Evolutionary conservation across 179 eudicot genomes (phyloP), one percentile per base, ranked within the genome.

Genomic region (Silene noctiflora): DNA sequence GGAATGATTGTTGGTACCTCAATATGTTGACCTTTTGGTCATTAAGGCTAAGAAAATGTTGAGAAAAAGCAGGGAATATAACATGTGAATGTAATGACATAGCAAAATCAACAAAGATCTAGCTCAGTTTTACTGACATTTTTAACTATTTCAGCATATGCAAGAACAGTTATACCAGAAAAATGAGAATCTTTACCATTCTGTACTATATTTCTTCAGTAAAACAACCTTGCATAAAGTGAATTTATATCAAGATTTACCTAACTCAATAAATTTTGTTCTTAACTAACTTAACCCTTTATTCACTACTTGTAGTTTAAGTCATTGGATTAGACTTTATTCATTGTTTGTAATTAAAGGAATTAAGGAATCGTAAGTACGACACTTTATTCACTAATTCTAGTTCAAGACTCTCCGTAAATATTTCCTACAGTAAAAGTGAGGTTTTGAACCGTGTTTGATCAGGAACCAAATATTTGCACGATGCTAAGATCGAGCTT

Each of bases 61-160:
- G 48, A 60, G 35, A 44, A 73, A 81, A 35, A 35, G 78, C 78
- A 68, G 74, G 22, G 42, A 59, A 46, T 16, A 46, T 67, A 75
- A 75, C 82, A 74, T 75, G 71, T 66, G 39, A 24, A 24, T 10
- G 16, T 13, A 14, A 10, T 4, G 17, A 24, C 56, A 61, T 24
- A 44, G 42, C 55, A 61, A 21, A 67, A 33, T 53, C 39, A 42
- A 33, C 33, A 60, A 62, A 75, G 55, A 64, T 60, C 13, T 69
- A 22, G 42, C 31, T 4, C 33, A 77, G 67, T 61, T 42, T 35
- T 29, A 58, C 51, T 48, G 68, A 70, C 69, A 24, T 70, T 4
- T 33, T 59, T 25, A 31, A 60, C 24, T 53, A 29, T 22, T 71
- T 53, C 16, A 71, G 44, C 75, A 71, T 53, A 71, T 71, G 42